Evolutionary conservation across 495 filamentous ascomycete species (phyloP), one percentile per base, ranked within the genome.

Genomic region (Penicillium paradoxum): DNA sequence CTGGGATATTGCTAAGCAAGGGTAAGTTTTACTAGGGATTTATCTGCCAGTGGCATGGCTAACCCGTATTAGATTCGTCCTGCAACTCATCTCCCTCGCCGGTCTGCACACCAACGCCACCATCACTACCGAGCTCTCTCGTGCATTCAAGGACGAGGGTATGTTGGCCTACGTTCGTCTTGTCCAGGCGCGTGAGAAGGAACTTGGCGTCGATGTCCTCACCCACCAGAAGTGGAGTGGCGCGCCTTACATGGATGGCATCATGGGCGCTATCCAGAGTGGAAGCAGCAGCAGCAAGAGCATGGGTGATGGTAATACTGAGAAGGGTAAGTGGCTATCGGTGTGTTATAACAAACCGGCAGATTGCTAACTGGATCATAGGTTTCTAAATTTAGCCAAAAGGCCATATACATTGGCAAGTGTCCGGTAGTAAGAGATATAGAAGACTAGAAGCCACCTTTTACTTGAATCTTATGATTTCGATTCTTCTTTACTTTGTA

Each of bases 141-240:
- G 76, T 49, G 79, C 73, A 13, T 98, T 93, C 77, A 95, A 89
- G 77, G 78, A 80, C 21, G 86, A 96, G 54, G 93, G 93, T 17
- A 98, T 98, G 93, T 74, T 88, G 44, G 93, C 93, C 6, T 98
- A 98, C 66, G 93, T 98, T 6, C 85, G 95, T 29, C 70, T 96
- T 5, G 82, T 98, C 33, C 93, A 98, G 65, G 71, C 79, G 33
- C 79, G 85, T 44, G 93, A 98, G 77, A 96, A 96, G 74, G 92
- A 96, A 52, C 67, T 93, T 6, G 91, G 90, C 13, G 90, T 90
- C 18, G 93, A 98, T 64, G 93, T 98, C 14, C 76, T 98, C 51
- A 98, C 92, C 29, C 93, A 98, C 68, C 93, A 98, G 77, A 96
- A 95, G 63, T 98, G 93, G 92, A 96, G 90, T 60, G 93, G 93